These are phyloP conservation scores for Nicotiana attenuata DNA, from an alignment of 257 asterid species.

Conservation along the genomic window DNA sequence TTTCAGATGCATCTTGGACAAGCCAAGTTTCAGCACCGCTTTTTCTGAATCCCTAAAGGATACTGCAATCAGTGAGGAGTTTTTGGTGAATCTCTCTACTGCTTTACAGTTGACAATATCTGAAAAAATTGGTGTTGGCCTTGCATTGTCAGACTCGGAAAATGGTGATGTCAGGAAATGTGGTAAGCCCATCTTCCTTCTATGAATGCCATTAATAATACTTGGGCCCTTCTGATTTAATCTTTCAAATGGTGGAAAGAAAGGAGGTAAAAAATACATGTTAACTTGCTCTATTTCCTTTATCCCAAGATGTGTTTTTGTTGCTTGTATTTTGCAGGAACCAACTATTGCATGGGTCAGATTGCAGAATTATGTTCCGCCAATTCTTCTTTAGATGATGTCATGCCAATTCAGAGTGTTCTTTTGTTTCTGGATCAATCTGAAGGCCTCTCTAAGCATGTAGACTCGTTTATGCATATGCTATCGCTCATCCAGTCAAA, in stretches of 20 bases:
- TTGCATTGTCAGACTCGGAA: conserved; percentile 80
- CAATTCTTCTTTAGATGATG: conserved; percentile 50
- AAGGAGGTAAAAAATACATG: neutral
- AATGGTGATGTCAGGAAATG: conserved; percentile 55
- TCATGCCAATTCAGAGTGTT: conserved; percentile 60
- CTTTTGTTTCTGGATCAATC: conserved; percentile 72
- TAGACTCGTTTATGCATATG: conserved; percentile 86
- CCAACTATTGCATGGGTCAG: conserved; percentile 78
- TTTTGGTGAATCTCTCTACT: conserved; percentile 59
- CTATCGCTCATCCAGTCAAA: conserved; percentile 63
- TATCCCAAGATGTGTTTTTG: neutral
- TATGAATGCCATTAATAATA: neutral
- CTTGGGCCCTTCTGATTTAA: neutral
- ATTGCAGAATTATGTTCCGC: conserved; percentile 55
- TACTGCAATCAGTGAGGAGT: conserved; percentile 53
- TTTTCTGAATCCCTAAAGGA: conserved; percentile 58
- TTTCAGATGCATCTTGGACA: conserved; percentile 63
- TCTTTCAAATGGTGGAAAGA: neutral
- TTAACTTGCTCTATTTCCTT: neutral
- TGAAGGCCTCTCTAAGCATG: conserved; percentile 78
- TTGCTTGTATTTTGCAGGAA: conserved; percentile 51
- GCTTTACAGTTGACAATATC: conserved; percentile 51
- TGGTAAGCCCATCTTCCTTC: conserved; percentile 49
- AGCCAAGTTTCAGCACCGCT: conserved; percentile 75
- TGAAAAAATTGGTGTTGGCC: conserved; percentile 82